These are phyloP conservation scores for Priceomyces melissophilus DNA, from an alignment of 805 yeast species.

Conservation along the genomic window DNA sequence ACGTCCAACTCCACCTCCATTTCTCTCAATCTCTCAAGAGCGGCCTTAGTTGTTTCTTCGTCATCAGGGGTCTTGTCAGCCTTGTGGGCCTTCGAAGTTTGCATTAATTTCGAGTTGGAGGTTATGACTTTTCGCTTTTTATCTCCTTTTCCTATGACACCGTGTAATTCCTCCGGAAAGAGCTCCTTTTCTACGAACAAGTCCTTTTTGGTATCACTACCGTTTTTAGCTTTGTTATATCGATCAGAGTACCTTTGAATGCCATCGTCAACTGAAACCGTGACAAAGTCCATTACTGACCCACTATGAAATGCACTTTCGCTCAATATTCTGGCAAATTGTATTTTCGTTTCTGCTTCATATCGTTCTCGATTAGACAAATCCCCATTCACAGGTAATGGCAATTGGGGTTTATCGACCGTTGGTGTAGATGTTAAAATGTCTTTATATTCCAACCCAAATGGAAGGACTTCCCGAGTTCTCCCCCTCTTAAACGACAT, in stretches of 20 bases:
- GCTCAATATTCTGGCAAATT: conserved; percentile 48
- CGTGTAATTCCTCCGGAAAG: conserved; percentile 75
- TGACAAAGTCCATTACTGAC: conserved; percentile 22
- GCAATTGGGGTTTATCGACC: conserved; percentile 41
- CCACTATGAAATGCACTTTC: conserved; percentile 73
- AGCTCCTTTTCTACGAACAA: conserved; percentile 70
- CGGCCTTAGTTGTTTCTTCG: conserved; percentile 33
- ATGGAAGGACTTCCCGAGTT: conserved; percentile 55
- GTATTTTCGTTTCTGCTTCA: conserved; percentile 53
- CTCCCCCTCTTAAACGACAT: conserved; percentile 59
- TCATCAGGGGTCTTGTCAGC: conserved; percentile 17
- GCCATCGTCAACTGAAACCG: conserved; percentile 47
- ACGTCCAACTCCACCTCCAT: conserved; percentile 46
- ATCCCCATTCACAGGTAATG: conserved; percentile 65
- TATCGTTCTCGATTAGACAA: conserved; percentile 48
- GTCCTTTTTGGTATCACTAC: conserved; percentile 70
- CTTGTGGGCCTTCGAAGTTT: conserved; percentile 2
- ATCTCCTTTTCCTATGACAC: conserved; percentile 63
- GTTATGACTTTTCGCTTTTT: conserved; percentile 34
- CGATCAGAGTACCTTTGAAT: conserved; percentile 79
- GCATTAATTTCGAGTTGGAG: background rate
- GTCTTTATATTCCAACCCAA: conserved; percentile 69
- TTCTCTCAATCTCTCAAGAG: conserved; percentile 40
- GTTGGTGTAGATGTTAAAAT: conserved; percentile 35
- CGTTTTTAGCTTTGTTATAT: conserved; percentile 65